A percentile compares a stretch with the other conserved stretches of the same genome.
phyloP scores from a whole-genome alignment of 306 rosid species.

The Dryas alaskensis region DNA sequence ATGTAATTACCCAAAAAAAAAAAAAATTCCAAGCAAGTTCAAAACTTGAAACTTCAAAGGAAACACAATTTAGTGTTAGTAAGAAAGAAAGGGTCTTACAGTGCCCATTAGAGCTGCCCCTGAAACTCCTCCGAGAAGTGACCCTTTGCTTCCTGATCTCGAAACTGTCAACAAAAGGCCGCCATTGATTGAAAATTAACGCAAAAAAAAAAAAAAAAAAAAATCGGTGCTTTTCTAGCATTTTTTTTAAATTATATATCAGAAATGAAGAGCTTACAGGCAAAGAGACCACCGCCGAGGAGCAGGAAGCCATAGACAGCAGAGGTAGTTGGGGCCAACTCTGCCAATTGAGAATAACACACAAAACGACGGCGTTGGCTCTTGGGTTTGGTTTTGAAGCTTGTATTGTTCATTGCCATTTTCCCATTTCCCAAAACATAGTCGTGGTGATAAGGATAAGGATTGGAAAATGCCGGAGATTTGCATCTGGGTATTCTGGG shows the following conservation, averaged over 20 bases:
- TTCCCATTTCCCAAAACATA: not conserved
- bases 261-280: conserved; percentile 7
- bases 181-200: not conserved
- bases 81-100: conserved; percentile 5
- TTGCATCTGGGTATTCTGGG: not conserved
- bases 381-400: not conserved
- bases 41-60: not conserved
- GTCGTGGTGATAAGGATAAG: not conserved
- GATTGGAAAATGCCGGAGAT: not conserved
- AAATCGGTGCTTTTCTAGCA: not conserved
- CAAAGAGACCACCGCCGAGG: conserved; percentile 30
- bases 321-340: conserved; percentile 19
- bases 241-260: not conserved
- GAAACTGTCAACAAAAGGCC: not conserved
- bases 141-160: conserved; percentile 34
- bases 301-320: conserved; percentile 25
- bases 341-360: conserved; percentile 14
- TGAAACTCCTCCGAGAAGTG: conserved; percentile 28
- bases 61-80: not conserved
- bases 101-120: conserved; percentile 30
- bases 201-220: not conserved
- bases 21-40: not conserved
- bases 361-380: not conserved
- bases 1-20: not conserved
- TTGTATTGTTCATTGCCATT: not conserved